phyloP scores from a whole-genome alignment of 2,329 filamentous ascomycete genomes.

The Colletotrichum liriopes region DNA sequence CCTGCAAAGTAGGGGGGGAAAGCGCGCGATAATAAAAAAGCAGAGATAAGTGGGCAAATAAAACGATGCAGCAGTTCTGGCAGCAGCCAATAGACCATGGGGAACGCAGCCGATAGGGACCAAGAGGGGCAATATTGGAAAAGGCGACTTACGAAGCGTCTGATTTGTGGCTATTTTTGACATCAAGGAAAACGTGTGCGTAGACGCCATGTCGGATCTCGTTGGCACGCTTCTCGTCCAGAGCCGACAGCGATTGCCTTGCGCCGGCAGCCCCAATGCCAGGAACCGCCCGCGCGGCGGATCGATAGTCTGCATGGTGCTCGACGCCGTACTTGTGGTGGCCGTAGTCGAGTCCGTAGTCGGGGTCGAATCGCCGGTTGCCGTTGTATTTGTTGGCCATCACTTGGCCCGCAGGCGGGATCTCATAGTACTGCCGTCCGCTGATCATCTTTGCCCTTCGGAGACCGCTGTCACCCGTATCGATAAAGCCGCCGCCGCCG shows the following conservation, averaged over 20 bases:
- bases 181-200: conserved; percentile 40
- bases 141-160: conserved; percentile 46
- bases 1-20: background rate
- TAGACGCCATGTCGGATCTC: conserved; percentile 41
- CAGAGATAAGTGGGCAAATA: conserved; percentile 1
- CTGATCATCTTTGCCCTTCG: conserved; percentile 27
- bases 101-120: background rate
- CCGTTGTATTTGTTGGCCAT: conserved; percentile 12
- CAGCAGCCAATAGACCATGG: background rate
- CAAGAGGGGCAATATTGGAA: conserved; percentile 2
- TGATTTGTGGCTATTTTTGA: conserved; percentile 46
- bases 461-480: background rate
- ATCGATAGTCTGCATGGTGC: conserved; percentile 7
- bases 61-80: background rate
- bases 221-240: conserved; percentile 44
- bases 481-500: background rate
- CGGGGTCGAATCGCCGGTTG: conserved; percentile 37
- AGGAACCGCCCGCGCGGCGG: conserved; percentile 17
- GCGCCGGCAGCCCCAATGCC: conserved; percentile 8
- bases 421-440: conserved; percentile 38
- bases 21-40: background rate
- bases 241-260: conserved; percentile 44
- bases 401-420: conserved; percentile 23
- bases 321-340: conserved; percentile 22
- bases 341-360: conserved; percentile 22